Evolutionary conservation across 495 filamentous ascomycete genomes (phyloP), one percentile per base, ranked within the genome.

Genomic region (Penicillium cataractarum): DNA sequence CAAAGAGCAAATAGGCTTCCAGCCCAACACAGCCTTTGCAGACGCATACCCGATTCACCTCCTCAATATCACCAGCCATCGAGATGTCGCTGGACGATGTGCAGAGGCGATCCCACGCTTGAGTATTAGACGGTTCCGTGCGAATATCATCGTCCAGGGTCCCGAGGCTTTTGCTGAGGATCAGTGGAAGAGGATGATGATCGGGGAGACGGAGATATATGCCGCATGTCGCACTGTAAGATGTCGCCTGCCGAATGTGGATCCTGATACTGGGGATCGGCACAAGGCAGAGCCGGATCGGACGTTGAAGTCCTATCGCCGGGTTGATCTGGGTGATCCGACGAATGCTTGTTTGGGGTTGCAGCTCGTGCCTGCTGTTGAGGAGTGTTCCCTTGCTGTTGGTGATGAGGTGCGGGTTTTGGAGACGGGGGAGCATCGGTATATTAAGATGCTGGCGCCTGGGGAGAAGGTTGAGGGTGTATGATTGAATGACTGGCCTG

Each of bases 41-140:
- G 94, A 98, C 75, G 88, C 92, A 73, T 98, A 95, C 72, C 92
- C 94, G 4, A 76, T 98, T 31, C 91, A 97, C 67, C 72, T 97
- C 8, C 74, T 96, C 35, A 94, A 86, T 62, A 77, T 97, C 10
- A 80, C 87, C 44, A 93, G 88, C 64, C 81, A 96, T 27, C 84
- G 84, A 7, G 86, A 92, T 57, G 74, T 89, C 8, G 84, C 78
- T 44, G 56, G 61, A 2, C 68, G 71, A 22, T 82, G 92, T 26
- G 78, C 78, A 31, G 65, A 72, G 8, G 80, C 84, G 32, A 84
- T 92, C 31, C 84, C 83, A 0, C 80, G 81, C 44, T 80, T 97
- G 13, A 88, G 87, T 42, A 84, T 88, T 3, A 68, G 83, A 2
- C 86, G 92, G 5, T 97, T 96, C 75, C 86, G 94, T 37, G 86